Base-by-base conservation (phyloP, 805 yeast genomes). In the Diddensiella santjacobensis region DNA sequence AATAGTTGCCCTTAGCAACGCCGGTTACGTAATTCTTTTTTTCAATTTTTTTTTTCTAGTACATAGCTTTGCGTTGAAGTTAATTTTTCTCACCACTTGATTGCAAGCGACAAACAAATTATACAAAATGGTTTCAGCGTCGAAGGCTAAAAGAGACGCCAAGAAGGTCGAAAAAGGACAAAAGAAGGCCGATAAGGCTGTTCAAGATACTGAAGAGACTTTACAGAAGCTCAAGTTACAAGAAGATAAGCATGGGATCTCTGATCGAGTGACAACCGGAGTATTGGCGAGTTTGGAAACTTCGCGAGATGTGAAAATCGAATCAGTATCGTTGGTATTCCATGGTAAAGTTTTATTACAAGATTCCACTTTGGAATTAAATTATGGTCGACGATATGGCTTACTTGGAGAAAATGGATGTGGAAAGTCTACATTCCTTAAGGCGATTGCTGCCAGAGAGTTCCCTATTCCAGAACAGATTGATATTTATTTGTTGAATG, bases 211-310 rank as follows among this genome's bases (percentile, higher is more conserved):
- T 42, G 84, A 86, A 44, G 80, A 83, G 53, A 87, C 81, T 65
- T 81, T 93, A 63, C 85, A 83, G 54, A 83, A 87, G 71, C 77
- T 91, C 73, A 91, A 91, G 71, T 73, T 90, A 65, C 99, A 91
- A 73, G 84, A 85, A 66, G 99, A 91, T 70, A 83, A 87, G 67
- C 83, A 89, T 62, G 99, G 99, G 58, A 65, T 91, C 49, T 87
- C 96, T 40, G 99, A 91, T 70, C 87, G 99, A 76, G 99, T 91
- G 57, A 86, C 91, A 59, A 91, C 99, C 40, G 99, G 99, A 78
- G 99, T 93, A 41, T 75, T 93, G 65, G 90, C 84, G 50, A 87
- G 96, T 45, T 75, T 93, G 66, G 78, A 68, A 37, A 90, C 97
- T 23, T 88, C 97, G 15, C 83, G 97, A 70, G 99, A 93, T 83